Evolutionary conservation across 2,329 filamentous ascomycete genomes (phyloP).

Genomic region (Colletotrichum caudatum): DNA sequence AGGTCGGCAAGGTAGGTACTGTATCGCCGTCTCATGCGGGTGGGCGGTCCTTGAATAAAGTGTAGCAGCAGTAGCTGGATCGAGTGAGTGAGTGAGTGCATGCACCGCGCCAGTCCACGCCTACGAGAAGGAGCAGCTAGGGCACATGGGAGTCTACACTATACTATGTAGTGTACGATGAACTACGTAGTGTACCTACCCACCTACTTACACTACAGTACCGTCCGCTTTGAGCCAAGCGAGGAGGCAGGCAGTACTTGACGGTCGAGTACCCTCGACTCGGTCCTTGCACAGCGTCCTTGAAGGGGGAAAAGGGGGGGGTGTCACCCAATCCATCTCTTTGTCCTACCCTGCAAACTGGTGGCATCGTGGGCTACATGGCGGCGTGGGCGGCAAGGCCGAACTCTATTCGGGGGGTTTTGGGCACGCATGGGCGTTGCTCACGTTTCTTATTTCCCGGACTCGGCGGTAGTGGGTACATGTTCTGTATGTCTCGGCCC

Average conservation of each 20-base stretch:
- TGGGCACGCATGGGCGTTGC: constrained; percentile 37
- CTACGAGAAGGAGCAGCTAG: constrained; percentile 15
- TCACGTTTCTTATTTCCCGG: constrained; percentile 39
- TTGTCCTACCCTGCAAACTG: constrained; percentile 11
- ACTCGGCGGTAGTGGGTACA: constrained; percentile 34
- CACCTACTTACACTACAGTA: neutral
- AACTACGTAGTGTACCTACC: too few species aligned
- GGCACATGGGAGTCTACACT: neutral
- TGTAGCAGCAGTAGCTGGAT: constrained; percentile 17
- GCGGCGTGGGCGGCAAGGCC: constrained; percentile 26
- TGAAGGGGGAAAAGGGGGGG: neutral
- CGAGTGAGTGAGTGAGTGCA: constrained; percentile 7
- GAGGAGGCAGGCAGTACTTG: constrained; percentile 18
- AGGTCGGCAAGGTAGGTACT: neutral
- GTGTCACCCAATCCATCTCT: constrained; percentile 5
- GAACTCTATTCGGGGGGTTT: constrained; percentile 32
- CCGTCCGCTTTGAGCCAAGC: constrained; percentile 15
- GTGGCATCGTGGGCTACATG: constrained; percentile 2
- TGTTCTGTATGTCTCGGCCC: constrained; percentile 20
- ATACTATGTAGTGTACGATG: too few species aligned
- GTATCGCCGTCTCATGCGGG: constrained; percentile 1
- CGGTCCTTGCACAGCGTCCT: constrained; percentile 7
- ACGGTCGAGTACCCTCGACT: constrained; percentile 11
- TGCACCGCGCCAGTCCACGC: constrained; percentile 28
- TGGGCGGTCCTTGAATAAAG: constrained; percentile 10